Base-by-base conservation (phyloP, 805 yeast species). In the Yarrowia sp. region DNA sequence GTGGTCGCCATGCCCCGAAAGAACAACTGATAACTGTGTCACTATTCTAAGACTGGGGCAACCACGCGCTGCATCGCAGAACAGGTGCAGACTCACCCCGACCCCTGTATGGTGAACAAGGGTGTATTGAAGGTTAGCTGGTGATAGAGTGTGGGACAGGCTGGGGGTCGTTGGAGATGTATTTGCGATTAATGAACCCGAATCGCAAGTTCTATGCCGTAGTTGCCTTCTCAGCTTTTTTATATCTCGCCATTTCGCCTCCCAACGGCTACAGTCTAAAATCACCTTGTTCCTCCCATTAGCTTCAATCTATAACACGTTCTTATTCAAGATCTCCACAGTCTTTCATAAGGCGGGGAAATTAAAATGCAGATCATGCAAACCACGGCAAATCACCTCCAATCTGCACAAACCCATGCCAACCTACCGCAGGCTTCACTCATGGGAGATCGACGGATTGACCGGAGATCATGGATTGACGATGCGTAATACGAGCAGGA, bases 361-460 rank as follows among this genome's bases (percentile, higher is more conserved):
- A 22, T 32, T 12, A 30, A 19, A 8, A 33, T 32, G 54, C 19
- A 33, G 54, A 48, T 48, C 54, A 32, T 17, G 36, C 54, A 14
- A 14, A 32, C 14, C 36, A 48, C 54, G 5, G n/a, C n/a, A n/a
- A n/a, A n/a, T n/a, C n/a, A n/a, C n/a, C n/a, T n/a, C 56, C 40
- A 49, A 21, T 32, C 19, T 49, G 56, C 56, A 49, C 56, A 21
- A 32, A 26, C 56, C 56, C 56, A 49, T 49, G 56, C 40, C 56
- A 49, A 32, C 56, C 40, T 33, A 49, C 56, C 32, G 56, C 28
- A 2, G 44, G 44, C 44, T 22, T n/a, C 22, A 17, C 10, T 4
- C 17, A 22, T 22, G 46, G 46, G 36, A 46, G 52, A 46, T 46
- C 52, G 52, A 28, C 52, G 17, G 52, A 46, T 30, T 24, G 49